phyloP scores from a whole-genome alignment of 306 rosid genomes.

The Pyrus bretschneideri region DNA sequence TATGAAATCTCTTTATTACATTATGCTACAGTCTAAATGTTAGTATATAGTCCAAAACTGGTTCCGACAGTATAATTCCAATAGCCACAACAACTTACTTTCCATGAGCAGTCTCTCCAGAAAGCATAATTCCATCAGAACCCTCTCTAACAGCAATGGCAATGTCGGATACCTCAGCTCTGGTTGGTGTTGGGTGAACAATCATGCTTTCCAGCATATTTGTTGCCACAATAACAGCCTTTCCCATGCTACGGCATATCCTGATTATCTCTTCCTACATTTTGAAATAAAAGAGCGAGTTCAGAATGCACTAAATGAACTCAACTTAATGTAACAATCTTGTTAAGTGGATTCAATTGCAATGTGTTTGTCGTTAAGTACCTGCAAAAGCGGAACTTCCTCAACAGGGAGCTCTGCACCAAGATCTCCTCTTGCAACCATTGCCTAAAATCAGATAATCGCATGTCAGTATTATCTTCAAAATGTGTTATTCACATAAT shows the following conservation, averaged over 20 bases:
- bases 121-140: slow-evolving; percentile 89
- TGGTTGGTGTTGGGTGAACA: slow-evolving; percentile 96
- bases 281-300: background rate
- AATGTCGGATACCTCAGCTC: slow-evolving; percentile 97
- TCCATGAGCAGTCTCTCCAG: slow-evolving; percentile 99
- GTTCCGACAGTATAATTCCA: background rate
- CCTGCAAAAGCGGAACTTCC: slow-evolving; percentile 67
- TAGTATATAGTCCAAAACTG: background rate
- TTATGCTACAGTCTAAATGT: background rate
- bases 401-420: slow-evolving; percentile 70
- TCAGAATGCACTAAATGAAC: slow-evolving; percentile 8
- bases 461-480: background rate
- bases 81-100: slow-evolving; percentile 50
- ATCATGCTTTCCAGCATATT: slow-evolving; percentile 99
- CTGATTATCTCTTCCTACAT: slow-evolving; percentile 85
- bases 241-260: slow-evolving; percentile 97
- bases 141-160: slow-evolving; percentile 99
- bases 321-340: slow-evolving; percentile 3
- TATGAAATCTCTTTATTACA: slow-evolving; percentile 8
- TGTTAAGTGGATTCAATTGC: background rate
- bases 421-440: slow-evolving; percentile 69
- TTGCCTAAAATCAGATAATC: slow-evolving; percentile 32
- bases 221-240: slow-evolving; percentile 96
- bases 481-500: background rate
- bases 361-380: slow-evolving; percentile 8